phyloP scores from a whole-genome alignment of 306 rosid genomes.

The Quercus dentata region DNA sequence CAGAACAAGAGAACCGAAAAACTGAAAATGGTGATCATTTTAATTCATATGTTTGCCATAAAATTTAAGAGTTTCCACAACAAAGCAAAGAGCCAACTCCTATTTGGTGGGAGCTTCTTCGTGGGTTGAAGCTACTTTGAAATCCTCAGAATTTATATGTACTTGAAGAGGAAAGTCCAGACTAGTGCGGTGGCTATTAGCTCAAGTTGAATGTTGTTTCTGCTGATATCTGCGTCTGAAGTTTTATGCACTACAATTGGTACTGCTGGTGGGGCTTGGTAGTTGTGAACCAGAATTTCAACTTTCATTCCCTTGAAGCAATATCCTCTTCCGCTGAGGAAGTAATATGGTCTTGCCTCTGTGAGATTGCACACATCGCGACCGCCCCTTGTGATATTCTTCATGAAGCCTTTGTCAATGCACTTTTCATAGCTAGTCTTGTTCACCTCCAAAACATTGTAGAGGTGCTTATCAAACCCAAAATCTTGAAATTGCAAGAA shows the following conservation, averaged over 20 bases:
- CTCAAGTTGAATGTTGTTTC: neutral
- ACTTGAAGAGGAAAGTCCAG: neutral
- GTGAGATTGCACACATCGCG: constrained; percentile 32
- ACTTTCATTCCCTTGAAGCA: constrained; percentile 54
- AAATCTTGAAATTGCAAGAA: constrained; percentile 12
- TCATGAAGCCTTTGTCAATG: constrained; percentile 12
- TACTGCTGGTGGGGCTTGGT: neutral
- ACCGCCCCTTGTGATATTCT: constrained; percentile 21
- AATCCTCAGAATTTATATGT: neutral
- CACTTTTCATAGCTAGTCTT: constrained; percentile 19
- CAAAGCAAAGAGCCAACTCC: too few relatives aligned
- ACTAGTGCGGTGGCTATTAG: neutral
- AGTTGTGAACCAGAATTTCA: constrained; percentile 20
- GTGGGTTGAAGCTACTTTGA: neutral
- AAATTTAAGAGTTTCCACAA: too few relatives aligned
- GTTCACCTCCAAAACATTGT: constrained; percentile 30
- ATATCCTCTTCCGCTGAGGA: constrained; percentile 43
- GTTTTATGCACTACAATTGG: constrained; percentile 1
- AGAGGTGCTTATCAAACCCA: constrained; percentile 23
- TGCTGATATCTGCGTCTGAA: neutral
- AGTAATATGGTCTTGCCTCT: constrained; percentile 27
- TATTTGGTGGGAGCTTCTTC: too few relatives aligned
- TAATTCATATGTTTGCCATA: too few relatives aligned
- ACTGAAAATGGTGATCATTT: too few relatives aligned
- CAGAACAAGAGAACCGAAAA: too few relatives aligned